Conservation (phyloP, 208 protist species). For the Strigomonas galati region DNA sequence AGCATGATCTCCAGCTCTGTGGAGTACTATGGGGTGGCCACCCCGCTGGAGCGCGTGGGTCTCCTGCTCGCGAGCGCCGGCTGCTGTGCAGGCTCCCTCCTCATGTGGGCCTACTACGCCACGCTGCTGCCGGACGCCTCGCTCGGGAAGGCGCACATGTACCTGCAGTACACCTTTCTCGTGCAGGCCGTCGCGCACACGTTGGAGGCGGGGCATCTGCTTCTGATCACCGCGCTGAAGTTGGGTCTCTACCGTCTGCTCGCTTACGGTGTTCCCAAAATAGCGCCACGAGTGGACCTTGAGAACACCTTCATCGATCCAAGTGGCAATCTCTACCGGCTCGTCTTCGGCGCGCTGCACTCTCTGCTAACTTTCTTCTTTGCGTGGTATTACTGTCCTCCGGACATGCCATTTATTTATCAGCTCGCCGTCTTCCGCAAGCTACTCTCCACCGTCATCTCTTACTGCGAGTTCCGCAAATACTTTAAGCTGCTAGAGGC, state of each 20-base stretch:
- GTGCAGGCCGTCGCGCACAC: slow-evolving; percentile 4
- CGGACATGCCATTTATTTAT: slow-evolving; percentile 20
- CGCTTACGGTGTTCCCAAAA: background rate
- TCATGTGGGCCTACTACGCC: slow-evolving; percentile 72
- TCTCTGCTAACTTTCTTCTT: slow-evolving; percentile 25
- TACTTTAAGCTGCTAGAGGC: slow-evolving; percentile 44
- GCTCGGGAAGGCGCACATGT: background rate
- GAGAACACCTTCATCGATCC: slow-evolving; percentile 45
- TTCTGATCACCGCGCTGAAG: background rate
- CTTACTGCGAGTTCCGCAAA: slow-evolving; percentile 23
- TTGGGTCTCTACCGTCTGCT: background rate
- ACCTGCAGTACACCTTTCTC: background rate
- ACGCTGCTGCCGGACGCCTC: slow-evolving; percentile 19
- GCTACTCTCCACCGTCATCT: slow-evolving; percentile 27
- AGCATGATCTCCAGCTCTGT: background rate
- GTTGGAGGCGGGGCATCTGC: slow-evolving; percentile 3
- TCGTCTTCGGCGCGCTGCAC: slow-evolving; percentile 28
- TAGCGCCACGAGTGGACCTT: background rate
- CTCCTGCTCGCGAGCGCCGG: slow-evolving; percentile 1
- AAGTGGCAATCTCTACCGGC: slow-evolving; percentile 41
- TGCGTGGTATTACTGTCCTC: slow-evolving; percentile 42
- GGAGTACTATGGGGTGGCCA: background rate
- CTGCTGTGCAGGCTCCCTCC: slow-evolving; percentile 17
- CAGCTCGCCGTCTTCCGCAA: slow-evolving; percentile 48
- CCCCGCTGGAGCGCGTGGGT: slow-evolving; percentile 14